phyloP scores from a whole-genome alignment of 2,329 filamentous ascomycete species.

The Pezicula neosporulosa region DNA sequence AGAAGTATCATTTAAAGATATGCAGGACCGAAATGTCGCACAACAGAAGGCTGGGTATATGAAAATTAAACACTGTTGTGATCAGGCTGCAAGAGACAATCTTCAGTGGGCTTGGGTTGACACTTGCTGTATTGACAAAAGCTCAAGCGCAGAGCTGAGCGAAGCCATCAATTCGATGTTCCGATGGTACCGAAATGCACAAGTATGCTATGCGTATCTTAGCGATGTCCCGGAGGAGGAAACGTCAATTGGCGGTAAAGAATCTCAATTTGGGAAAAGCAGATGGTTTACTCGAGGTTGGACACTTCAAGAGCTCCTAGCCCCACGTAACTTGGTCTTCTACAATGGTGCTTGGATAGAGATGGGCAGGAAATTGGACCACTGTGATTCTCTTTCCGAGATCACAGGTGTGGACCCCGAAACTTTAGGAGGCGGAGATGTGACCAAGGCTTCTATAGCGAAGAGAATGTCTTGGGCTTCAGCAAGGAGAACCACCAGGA shows the following conservation, averaged over 20 bases:
- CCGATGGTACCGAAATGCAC: constrained; percentile 7
- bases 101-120: constrained; percentile 10
- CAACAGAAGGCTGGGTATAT: no score
- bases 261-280: neutral
- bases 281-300: constrained; percentile 10
- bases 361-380: constrained; percentile 5
- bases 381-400: neutral
- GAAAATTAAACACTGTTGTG: no score
- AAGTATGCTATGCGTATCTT: constrained; percentile 14
- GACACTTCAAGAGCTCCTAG: constrained; percentile 9
- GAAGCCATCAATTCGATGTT: constrained; percentile 9
- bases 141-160: constrained; percentile 11
- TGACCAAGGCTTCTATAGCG: constrained; percentile 27
- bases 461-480: constrained; percentile 33
- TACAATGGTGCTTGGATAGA: constrained; percentile 2
- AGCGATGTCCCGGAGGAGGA: constrained; percentile 7
- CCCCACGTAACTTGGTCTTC: neutral
- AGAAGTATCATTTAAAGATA: constrained; percentile 31
- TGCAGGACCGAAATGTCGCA: no score
- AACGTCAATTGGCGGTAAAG: neutral
- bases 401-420: no score
- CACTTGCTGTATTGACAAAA: constrained; percentile 18
- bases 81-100: neutral
- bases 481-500: constrained; percentile 25
- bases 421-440: neutral